Evolutionary conservation across 2,329 filamentous ascomycete genomes (phyloP).

Genomic region (Phaeosphaeriaceae sp.): DNA sequence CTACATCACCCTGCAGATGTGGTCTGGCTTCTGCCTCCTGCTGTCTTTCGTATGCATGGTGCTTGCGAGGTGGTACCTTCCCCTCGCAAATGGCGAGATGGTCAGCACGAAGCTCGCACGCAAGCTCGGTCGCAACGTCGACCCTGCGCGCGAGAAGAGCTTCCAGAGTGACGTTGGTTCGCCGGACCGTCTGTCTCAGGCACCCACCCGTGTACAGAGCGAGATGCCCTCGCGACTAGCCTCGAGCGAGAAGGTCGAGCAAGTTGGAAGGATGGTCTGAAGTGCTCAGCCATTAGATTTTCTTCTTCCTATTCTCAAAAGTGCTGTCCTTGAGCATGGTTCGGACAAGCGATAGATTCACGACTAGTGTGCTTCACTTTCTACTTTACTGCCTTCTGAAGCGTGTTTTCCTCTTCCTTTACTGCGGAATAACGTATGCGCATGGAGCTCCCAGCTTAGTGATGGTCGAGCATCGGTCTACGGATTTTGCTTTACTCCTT

Average conservation of each 20-base stretch:
- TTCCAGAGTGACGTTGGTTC: slow-evolving; percentile 13
- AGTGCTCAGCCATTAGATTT: background rate
- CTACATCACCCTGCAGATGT: slow-evolving; percentile 57
- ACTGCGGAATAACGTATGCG: slow-evolving; percentile 27
- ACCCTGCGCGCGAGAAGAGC: slow-evolving; percentile 15
- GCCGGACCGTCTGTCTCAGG: slow-evolving; percentile 21
- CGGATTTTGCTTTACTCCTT: slow-evolving; percentile 7
- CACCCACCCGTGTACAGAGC: slow-evolving; percentile 31
- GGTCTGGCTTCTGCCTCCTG: slow-evolving; percentile 54
- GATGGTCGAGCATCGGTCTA: slow-evolving; percentile 41
- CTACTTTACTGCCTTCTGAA: background rate
- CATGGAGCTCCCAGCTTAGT: slow-evolving; percentile 35
- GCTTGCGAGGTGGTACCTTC: slow-evolving; percentile 39
- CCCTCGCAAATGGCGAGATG: slow-evolving; percentile 35
- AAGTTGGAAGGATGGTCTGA: slow-evolving; percentile 21
- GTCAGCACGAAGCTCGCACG: slow-evolving; percentile 22
- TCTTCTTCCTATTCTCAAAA: background rate
- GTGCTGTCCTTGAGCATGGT: background rate
- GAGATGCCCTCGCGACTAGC: slow-evolving; percentile 13
- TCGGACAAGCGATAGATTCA: background rate
- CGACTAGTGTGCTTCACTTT: background rate
- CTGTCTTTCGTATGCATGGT: slow-evolving; percentile 52
- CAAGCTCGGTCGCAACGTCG: slow-evolving; percentile 11
- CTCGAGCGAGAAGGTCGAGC: slow-evolving; percentile 21
- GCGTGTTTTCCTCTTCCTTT: slow-evolving; percentile 7